Conservation (phyloP, 345 rosid genomes). For the Nephelium lappaceum region DNA sequence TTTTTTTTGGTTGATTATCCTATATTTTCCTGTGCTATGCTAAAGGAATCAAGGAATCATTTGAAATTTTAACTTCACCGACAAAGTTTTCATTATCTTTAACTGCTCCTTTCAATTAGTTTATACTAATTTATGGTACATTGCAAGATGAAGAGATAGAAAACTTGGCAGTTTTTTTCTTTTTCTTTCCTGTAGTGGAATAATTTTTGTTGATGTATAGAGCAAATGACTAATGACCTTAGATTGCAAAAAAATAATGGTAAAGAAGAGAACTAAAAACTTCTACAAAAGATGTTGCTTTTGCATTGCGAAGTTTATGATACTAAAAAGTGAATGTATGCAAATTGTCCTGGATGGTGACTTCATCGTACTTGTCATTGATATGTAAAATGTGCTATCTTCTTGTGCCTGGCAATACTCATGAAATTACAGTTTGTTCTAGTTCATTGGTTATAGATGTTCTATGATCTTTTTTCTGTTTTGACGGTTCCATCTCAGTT, state of each 20-base stretch:
- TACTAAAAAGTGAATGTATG: background rate
- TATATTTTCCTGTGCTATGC: background rate
- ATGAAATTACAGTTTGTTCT: background rate
- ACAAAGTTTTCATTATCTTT: background rate
- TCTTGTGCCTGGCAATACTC: background rate
- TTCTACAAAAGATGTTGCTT: background rate
- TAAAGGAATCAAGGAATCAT: background rate
- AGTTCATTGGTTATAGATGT: no score
- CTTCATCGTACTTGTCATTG: background rate
- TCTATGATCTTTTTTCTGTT: no score
- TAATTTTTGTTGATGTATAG: background rate
- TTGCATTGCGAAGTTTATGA: background rate
- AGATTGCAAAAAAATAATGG: background rate
- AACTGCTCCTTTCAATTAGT: background rate
- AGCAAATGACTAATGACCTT: background rate
- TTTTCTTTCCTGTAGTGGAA: background rate
- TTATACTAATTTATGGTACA: background rate
- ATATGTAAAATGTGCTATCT: background rate
- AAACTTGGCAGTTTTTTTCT: background rate
- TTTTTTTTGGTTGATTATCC: background rate
- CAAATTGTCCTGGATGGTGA: background rate
- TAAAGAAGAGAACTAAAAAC: background rate
- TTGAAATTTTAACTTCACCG: background rate
- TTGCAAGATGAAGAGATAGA: background rate
- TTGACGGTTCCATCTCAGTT: no score